Evolutionary conservation across 139 green algal genomes (phyloP).

Genomic region (Coelastrella sp.): DNA sequence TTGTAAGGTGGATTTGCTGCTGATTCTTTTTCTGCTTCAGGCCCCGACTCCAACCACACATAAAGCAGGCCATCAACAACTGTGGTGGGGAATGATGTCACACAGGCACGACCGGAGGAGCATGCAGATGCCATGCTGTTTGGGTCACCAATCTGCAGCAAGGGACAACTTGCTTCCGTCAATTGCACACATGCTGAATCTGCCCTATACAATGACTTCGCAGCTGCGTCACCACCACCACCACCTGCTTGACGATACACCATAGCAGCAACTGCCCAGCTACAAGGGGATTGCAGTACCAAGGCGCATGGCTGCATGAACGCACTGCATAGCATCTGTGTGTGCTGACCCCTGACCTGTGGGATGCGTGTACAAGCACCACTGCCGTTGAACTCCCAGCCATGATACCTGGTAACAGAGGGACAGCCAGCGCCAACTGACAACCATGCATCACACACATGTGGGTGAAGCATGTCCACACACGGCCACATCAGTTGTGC

Average conservation of each 20-base stretch:
- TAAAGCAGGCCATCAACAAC: slow-evolving; percentile 44
- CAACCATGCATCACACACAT: slow-evolving; percentile 13
- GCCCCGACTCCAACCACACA: slow-evolving; percentile 51
- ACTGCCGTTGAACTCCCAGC: slow-evolving; percentile 60
- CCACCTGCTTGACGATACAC: too few relatives aligned
- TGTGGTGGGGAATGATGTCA: slow-evolving; percentile 46
- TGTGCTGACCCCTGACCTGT: slow-evolving; percentile 43
- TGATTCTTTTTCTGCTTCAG: slow-evolving; percentile 36
- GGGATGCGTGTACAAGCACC: slow-evolving; percentile 66
- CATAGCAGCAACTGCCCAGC: too few relatives aligned
- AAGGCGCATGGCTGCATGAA: too few relatives aligned
- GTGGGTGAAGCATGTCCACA: too few relatives aligned
- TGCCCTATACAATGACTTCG: too few relatives aligned
- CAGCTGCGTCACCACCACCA: too few relatives aligned
- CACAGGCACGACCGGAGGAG: slow-evolving; percentile 35
- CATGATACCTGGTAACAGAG: slow-evolving; percentile 41
- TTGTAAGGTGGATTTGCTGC: slow-evolving; percentile 16
- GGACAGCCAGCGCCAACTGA: background rate
- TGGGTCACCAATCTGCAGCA: slow-evolving; percentile 50
- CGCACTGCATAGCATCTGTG: background rate
- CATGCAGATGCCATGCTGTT: slow-evolving; percentile 26
- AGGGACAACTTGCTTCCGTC: too few relatives aligned
- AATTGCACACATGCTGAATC: too few relatives aligned
- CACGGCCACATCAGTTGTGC: too few relatives aligned
- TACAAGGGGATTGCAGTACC: too few relatives aligned